These are phyloP conservation scores for Eustoma russellianum DNA, from an alignment of 257 asterid genomes.

Conservation along the genomic window DNA sequence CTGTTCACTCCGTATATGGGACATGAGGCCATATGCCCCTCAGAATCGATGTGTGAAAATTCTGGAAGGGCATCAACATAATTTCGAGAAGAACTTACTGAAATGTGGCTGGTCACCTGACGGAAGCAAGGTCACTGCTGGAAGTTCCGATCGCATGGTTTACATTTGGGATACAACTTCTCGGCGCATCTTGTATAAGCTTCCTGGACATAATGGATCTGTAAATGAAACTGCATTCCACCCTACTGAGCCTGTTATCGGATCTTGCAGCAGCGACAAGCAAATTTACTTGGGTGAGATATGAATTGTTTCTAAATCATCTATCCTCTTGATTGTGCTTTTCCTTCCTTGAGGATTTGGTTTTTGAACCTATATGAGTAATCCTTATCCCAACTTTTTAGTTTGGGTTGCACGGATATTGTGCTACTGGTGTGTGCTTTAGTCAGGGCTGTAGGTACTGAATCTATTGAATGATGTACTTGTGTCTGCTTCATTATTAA, in stretches of 20 bases:
- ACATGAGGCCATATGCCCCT: conserved; percentile 97
- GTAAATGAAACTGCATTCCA: conserved; percentile 87
- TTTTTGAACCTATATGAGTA: not conserved
- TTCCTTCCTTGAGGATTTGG: not conserved
- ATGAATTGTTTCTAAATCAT: conserved; percentile 17
- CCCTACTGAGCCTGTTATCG: conserved; percentile 76
- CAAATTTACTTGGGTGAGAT: conserved; percentile 93
- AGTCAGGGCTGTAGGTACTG: not conserved
- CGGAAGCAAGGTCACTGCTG: conserved; percentile 94
- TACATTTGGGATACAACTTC: conserved; percentile 93
- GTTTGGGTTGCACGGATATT: too few relatives aligned
- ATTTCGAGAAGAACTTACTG: conserved; percentile 88
- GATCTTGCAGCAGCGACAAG: conserved; percentile 96
- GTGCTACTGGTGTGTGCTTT: too few relatives aligned
- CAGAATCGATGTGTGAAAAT: conserved; percentile 94
- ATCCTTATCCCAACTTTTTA: not conserved
- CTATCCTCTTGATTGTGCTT: not conserved
- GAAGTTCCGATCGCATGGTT: conserved; percentile 95
- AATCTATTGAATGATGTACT: not conserved
- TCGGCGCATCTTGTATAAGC: conserved; percentile 77
- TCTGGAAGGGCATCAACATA: conserved; percentile 93
- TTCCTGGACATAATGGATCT: conserved; percentile 91
- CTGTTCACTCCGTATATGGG: conserved; percentile 88
- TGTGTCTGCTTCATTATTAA: too few relatives aligned
- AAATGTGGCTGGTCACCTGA: conserved; percentile 98